Evolutionary conservation across 2,329 filamentous ascomycete genomes (phyloP).

Genomic region (Clarireedia hainanense): DNA sequence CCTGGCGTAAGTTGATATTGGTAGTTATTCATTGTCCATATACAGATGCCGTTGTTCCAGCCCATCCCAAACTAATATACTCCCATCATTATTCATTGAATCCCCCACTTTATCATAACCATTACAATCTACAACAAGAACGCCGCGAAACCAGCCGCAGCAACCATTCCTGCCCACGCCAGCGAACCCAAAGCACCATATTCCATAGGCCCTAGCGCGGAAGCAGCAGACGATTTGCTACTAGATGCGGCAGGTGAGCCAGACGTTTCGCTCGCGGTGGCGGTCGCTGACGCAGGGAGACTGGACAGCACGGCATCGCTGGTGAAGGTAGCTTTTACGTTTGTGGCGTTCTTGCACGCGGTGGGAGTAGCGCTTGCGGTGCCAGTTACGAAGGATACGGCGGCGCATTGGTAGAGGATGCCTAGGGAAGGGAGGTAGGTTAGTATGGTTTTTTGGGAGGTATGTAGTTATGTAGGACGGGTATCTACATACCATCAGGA

Average conservation of each 20-base stretch:
- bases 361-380: constrained; percentile 22
- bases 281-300: constrained; percentile 11
- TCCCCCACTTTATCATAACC: not conserved
- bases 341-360: constrained; percentile 34
- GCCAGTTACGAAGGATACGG: constrained; percentile 46
- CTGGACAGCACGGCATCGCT: constrained; percentile 12
- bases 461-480: not conserved
- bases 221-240: constrained; percentile 6
- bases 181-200: constrained; percentile 11
- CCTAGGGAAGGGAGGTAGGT: not conserved
- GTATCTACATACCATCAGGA: constrained; percentile 39
- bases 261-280: not conserved
- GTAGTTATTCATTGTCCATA: too few species aligned
- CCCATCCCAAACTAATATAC: too few species aligned
- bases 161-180: constrained; percentile 11
- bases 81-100: not conserved
- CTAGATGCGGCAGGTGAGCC: constrained; percentile 1
- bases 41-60: too few species aligned
- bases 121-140: constrained; percentile 12
- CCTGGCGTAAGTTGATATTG: too few species aligned
- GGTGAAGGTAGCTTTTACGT: constrained; percentile 24
- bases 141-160: constrained; percentile 12
- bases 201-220: not conserved
- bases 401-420: constrained; percentile 39
- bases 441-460: not conserved